These are phyloP conservation scores for Aspergillus versicolor DNA, from an alignment of 2,329 filamentous ascomycete species.

Conservation along the genomic window DNA sequence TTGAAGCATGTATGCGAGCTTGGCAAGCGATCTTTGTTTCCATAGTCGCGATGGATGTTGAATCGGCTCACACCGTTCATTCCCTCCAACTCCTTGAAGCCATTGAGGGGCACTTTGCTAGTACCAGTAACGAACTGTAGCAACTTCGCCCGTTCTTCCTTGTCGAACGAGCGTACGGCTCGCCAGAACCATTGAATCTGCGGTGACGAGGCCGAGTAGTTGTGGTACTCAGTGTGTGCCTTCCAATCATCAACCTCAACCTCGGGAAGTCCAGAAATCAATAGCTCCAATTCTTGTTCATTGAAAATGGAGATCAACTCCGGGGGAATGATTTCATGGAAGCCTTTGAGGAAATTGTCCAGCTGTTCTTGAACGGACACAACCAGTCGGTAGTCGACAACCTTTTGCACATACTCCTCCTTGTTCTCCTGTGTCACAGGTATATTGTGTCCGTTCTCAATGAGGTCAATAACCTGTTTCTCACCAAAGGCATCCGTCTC, in stretches of 20 bases:
- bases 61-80: conserved; percentile 99
- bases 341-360: conserved; percentile 86
- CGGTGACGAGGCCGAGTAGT: conserved; percentile 88
- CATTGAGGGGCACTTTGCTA: conserved; percentile 95
- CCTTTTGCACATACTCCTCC: conserved; percentile 90
- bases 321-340: conserved; percentile 96
- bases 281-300: conserved; percentile 91
- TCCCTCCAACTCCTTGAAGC: conserved; percentile 97
- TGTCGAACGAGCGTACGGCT: conserved; percentile 93
- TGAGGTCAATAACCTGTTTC: conserved; percentile 80
- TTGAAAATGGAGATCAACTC: conserved; percentile 97
- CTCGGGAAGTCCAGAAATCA: conserved; percentile 95
- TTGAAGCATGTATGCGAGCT: conserved; percentile 99
- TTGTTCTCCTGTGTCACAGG: conserved; percentile 97
- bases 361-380: conserved; percentile 93
- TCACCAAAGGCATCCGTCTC: conserved; percentile 94
- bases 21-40: conserved; percentile 90
- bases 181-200: conserved; percentile 99
- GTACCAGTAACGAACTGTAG: conserved; percentile 98
- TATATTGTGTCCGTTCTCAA: conserved; percentile 84
- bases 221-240: conserved; percentile 97
- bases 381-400: conserved; percentile 90
- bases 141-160: conserved; percentile 95
- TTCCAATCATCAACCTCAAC: conserved; percentile 99
- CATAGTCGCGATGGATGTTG: conserved; percentile 98